Base-by-base conservation (phyloP, 2,329 filamentous ascomycete species). In the Calonectria pauciramosa region DNA sequence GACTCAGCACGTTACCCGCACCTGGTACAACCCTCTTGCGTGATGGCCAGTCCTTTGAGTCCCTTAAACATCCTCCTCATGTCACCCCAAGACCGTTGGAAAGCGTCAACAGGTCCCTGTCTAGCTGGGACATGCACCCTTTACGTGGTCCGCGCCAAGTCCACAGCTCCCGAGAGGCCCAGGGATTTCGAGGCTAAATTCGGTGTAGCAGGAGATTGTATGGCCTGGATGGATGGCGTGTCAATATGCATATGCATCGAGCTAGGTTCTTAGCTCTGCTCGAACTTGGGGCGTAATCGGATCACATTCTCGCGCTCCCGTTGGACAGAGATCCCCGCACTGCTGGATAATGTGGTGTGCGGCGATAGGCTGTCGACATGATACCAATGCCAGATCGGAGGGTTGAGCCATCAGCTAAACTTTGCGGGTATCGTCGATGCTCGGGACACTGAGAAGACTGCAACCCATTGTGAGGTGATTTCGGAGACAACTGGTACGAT, bases 191-290 rank as follows among this genome's bases (percentile, higher is more conserved):
- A 28, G 30, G 41, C n/a, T 26, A 41, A 68, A 32, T 28, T 68
- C 23, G 23, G 65, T 28, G 26, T 56, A 13, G 20, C 66, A 32
- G n/a, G 47, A 44, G 34, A 64, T 54, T 59, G 66, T 38, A 34
- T 47, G 26, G 36, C 8, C 65, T 41, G n/a, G 20, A 28, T 23
- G 44, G n/a, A 44, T 49, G 65, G 54, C 28, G 65, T 68, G 71
- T 28, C 26, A 41, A 52, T 51, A 32, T 73, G 71, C 66, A 73
- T 51, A 73, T 73, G 71, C 66, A 47, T 26, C 14, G 41, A 41
- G 56, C 44, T 28, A 38, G 51, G 7, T 64, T 68, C 63, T 67
- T n/a, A 67, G 41, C 38, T 52, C 10, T 49, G n/a, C 32, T 49
- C n/a, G 36, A 51, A 59, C 16, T 59, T 44, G 23, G 30, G n/a